A percentile compares a stretch with the other conserved stretches of the same genome.
phyloP scores from a whole-genome alignment of 441 rosid species.

The Gossypium davidsonii region DNA sequence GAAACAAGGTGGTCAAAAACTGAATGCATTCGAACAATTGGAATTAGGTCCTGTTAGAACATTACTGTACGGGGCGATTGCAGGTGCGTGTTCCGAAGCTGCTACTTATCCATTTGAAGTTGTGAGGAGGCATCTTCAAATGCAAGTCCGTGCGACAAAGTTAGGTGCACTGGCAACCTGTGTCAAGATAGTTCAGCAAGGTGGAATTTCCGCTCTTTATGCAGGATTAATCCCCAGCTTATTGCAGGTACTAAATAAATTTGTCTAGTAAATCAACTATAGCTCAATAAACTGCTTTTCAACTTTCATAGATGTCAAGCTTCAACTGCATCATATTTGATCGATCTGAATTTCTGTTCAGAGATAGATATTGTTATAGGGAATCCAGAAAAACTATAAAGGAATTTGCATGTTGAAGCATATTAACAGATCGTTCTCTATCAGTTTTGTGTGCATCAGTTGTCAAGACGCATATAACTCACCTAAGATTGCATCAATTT shows the following conservation, averaged over 20 bases:
- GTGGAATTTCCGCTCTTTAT: slow-evolving; percentile 81
- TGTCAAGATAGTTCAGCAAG: slow-evolving; percentile 63
- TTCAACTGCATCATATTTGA: not conserved
- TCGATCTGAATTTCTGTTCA: not conserved
- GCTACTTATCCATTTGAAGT: slow-evolving; percentile 90
- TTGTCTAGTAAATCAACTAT: not conserved
- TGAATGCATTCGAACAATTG: slow-evolving; percentile 67
- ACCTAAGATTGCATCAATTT: not conserved
- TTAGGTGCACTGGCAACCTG: slow-evolving; percentile 63
- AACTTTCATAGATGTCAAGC: not conserved
- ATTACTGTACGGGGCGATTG: slow-evolving; percentile 76
- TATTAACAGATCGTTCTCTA: not conserved
- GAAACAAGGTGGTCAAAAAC: slow-evolving; percentile 56
- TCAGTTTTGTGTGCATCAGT: not conserved
- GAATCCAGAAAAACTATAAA: not conserved
- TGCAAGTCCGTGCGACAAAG: slow-evolving; percentile 62
- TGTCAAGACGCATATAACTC: not conserved
- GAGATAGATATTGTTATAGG: not conserved
- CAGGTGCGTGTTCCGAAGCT: slow-evolving; percentile 92
- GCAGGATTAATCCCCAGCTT: slow-evolving; percentile 79
- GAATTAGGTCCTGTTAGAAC: slow-evolving; percentile 81
- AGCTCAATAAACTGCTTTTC: not conserved
- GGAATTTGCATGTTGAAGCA: not conserved
- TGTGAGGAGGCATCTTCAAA: slow-evolving; percentile 87
- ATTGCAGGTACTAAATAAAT: slow-evolving; percentile 55